Evolutionary conservation across 2,329 filamentous ascomycete genomes (phyloP).

Genomic region (Aurifilum marmelostoma): DNA sequence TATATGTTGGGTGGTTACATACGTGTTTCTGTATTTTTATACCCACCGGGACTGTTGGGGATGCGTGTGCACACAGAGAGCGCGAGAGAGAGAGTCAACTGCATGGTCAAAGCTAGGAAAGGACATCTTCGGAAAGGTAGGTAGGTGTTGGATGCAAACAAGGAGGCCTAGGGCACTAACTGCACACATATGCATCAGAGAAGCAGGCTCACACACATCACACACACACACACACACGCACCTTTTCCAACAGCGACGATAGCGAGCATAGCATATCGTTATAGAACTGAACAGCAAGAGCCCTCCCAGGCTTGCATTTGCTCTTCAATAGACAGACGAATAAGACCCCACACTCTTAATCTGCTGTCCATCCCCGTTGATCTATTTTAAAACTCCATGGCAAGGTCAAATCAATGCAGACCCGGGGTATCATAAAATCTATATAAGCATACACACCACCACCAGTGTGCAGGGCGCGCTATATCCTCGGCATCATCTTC

Average conservation of each 20-base stretch:
- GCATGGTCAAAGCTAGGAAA: neutral
- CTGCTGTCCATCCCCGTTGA: neutral
- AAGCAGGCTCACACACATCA: conserved; percentile 17
- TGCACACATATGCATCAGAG: conserved; percentile 2
- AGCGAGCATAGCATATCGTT: conserved; percentile 34
- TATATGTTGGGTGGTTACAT: neutral
- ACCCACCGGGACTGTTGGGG: too few species aligned
- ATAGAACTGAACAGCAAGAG: conserved; percentile 32
- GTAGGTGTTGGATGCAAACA: conserved; percentile 3
- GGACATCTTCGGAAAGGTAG: conserved; percentile 7
- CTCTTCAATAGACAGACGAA: neutral
- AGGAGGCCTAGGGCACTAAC: neutral
- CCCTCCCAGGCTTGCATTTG: conserved; percentile 12
- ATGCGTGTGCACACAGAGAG: too few species aligned
- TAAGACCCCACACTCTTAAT: neutral
- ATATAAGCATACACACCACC: neutral
- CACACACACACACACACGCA: conserved; percentile 26
- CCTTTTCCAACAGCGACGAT: conserved; percentile 27
- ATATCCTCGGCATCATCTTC: neutral
- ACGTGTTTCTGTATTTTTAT: conserved; percentile 23
- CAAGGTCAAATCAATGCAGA: neutral
- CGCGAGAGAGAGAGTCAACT: neutral
- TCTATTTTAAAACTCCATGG: neutral
- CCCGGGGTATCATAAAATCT: conserved; percentile 19
- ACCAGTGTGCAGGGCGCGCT: neutral